These are phyloP conservation scores for Populus simonii DNA, from an alignment of 345 rosid species.

Conservation along the genomic window DNA sequence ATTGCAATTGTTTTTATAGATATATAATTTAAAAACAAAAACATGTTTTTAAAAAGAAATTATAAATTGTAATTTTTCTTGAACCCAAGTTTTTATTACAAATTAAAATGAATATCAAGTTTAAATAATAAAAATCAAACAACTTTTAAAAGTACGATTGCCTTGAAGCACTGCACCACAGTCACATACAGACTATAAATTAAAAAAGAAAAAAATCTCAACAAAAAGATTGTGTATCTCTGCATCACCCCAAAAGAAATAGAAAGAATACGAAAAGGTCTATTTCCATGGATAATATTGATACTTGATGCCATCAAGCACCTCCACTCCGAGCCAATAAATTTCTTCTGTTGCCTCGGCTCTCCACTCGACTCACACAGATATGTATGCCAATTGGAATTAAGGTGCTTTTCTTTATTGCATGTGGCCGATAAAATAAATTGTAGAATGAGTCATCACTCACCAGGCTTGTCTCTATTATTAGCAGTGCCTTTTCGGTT, in stretches of 20 bases:
- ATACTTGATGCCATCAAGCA: neutral
- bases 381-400: too few species aligned
- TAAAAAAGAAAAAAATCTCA: neutral
- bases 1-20: too few species aligned
- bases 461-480: too few species aligned
- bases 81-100: too few species aligned
- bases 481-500: too few species aligned
- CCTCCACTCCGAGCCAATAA: constrained; percentile 7
- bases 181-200: neutral
- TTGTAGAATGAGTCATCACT: neutral
- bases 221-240: neutral
- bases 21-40: too few species aligned
- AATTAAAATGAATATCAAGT: too few species aligned
- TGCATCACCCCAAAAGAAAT: neutral
- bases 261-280: neutral
- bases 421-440: neutral
- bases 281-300: neutral
- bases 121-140: too few species aligned
- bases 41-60: too few species aligned
- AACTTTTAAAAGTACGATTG: too few species aligned
- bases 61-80: too few species aligned
- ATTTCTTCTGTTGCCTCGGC: neutral
- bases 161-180: too few species aligned
- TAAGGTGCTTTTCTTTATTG: neutral
- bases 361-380: neutral